Evolutionary conservation across 768 basidiomycete species (phyloP).

Genomic region (Lactarius akahatsu): DNA sequence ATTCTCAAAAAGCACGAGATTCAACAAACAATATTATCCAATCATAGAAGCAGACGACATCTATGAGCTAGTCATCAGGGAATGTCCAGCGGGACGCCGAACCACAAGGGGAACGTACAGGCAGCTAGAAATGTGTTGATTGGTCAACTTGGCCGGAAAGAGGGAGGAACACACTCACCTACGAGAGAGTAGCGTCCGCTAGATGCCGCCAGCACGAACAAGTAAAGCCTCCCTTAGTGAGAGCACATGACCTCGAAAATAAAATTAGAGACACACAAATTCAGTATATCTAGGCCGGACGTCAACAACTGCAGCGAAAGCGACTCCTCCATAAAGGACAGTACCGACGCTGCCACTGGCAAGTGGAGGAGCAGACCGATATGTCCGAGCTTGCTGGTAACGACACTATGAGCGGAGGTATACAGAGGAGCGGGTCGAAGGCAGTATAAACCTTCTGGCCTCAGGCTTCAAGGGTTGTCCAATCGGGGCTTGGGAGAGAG

Average conservation of each 20-base stretch:
- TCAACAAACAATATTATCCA: conserved; percentile 28
- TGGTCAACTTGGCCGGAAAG: not conserved
- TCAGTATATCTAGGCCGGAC: not conserved
- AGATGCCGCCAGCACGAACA: not conserved
- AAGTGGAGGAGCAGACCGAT: not conserved
- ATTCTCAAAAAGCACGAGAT: not conserved
- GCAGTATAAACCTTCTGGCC: not conserved
- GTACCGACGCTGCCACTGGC: not conserved
- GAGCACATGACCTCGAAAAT: not conserved
- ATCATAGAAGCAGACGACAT: conserved; percentile 28
- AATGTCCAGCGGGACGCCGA: not conserved
- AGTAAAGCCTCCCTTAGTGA: not conserved
- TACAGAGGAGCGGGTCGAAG: not conserved
- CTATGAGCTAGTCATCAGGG: conserved; percentile 4
- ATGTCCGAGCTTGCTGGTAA: not conserved
- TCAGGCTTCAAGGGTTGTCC: not conserved
- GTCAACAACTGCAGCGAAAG: not conserved
- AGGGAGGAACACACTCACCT: not conserved
- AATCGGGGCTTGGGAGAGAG: not conserved
- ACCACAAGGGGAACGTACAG: conserved; percentile 11
- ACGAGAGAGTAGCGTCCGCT: conserved; percentile 22
- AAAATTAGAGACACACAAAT: not conserved
- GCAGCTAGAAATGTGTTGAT: conserved; percentile 8
- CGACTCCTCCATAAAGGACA: not conserved
- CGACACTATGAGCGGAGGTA: not conserved